phyloP scores from a whole-genome alignment of 2,329 filamentous ascomycete genomes.

The Arthrocladium fulminans region DNA sequence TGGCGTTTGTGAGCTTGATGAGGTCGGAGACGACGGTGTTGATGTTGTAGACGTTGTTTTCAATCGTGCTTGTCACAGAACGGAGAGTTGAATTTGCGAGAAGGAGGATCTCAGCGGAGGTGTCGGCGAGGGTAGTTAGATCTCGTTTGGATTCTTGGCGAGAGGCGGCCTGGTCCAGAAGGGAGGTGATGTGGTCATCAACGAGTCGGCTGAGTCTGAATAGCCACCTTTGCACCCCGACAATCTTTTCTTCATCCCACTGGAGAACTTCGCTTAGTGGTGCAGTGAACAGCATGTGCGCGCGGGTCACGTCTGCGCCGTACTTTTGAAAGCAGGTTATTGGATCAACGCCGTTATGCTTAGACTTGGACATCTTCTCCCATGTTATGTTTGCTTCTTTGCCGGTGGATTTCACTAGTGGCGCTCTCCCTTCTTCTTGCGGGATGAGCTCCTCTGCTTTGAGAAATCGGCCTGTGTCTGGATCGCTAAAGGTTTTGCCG shows the following conservation, averaged over 20 bases:
- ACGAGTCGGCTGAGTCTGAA: constrained; percentile 56
- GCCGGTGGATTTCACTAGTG: constrained; percentile 55
- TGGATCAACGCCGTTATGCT: constrained; percentile 84
- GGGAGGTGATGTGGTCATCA: constrained; percentile 14
- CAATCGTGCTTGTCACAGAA: constrained; percentile 60
- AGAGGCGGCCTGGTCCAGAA: neutral
- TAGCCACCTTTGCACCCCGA: constrained; percentile 75
- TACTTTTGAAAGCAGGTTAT: constrained; percentile 61
- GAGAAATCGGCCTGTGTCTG: constrained; percentile 65
- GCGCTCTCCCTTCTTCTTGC: constrained; percentile 45
- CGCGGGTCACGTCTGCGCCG: constrained; percentile 73
- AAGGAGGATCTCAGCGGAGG: constrained; percentile 48
- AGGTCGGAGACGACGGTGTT: constrained; percentile 79
- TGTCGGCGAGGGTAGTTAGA: constrained; percentile 24
- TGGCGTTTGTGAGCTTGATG: constrained; percentile 67
- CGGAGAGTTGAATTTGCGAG: constrained; percentile 58
- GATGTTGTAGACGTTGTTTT: constrained; percentile 61
- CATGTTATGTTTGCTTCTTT: constrained; percentile 54
- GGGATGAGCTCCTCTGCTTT: constrained; percentile 65
- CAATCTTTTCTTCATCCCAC: constrained; percentile 78
- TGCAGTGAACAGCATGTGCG: constrained; percentile 82
- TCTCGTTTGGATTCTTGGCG: constrained; percentile 5
- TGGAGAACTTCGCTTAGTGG: constrained; percentile 75
- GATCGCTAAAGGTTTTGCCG: constrained; percentile 71
- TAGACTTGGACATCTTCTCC: constrained; percentile 95